These are phyloP conservation scores for Cucurbita argyrosperma DNA, from an alignment of 306 rosid species.

Conservation along the genomic window DNA sequence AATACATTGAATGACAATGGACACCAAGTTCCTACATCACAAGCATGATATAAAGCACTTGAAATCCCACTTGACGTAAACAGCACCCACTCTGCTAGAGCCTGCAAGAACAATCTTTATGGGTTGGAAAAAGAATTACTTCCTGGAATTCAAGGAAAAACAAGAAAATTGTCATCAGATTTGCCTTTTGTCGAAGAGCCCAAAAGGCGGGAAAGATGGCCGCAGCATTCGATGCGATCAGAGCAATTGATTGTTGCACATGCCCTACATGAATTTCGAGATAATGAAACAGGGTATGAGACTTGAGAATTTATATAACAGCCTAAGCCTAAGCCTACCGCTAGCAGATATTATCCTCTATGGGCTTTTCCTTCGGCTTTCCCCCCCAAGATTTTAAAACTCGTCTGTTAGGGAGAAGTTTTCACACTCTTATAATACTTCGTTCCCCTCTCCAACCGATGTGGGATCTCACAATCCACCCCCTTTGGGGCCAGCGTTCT, in stretches of 20 bases:
- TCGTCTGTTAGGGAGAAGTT: no score
- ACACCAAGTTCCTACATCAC: slow-evolving; percentile 98
- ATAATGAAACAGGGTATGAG: neutral
- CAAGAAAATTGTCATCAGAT: neutral
- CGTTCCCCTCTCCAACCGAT: no score
- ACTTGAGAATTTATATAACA: no score
- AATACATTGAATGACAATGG: slow-evolving; percentile 44
- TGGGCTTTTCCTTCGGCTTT: no score
- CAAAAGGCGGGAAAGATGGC: slow-evolving; percentile 82
- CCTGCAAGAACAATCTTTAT: slow-evolving; percentile 38
- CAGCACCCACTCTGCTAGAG: slow-evolving; percentile 75
- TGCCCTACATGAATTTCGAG: slow-evolving; percentile 25
- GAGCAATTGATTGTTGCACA: slow-evolving; percentile 60
- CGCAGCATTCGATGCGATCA: slow-evolving; percentile 75
- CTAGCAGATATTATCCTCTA: no score
- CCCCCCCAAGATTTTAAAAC: no score
- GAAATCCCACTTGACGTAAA: slow-evolving; percentile 78
- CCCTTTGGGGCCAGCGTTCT: no score
- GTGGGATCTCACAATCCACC: no score
- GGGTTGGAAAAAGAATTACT: neutral
- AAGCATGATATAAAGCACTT: slow-evolving; percentile 85
- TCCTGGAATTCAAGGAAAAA: neutral
- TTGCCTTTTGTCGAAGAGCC: slow-evolving; percentile 81
- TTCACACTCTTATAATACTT: no score
- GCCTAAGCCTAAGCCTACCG: no score